Evolutionary conservation across 192 early-diverging fungal genomes (phyloP).

Genomic region (Backusella liffmaniae): DNA sequence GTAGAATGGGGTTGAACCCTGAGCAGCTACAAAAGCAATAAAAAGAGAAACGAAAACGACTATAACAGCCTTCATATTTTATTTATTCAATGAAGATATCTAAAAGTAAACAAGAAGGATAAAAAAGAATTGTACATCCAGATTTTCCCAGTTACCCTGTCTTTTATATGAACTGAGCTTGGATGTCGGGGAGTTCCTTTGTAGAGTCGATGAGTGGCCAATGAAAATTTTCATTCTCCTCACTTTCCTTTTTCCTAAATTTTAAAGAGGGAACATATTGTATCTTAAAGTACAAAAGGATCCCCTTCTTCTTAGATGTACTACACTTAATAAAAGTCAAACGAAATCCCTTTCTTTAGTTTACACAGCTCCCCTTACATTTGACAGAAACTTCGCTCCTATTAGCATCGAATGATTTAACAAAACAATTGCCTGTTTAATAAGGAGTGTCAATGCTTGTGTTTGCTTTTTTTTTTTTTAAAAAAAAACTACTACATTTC

Average conservation of each 20-base stretch:
- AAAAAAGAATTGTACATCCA: not conserved
- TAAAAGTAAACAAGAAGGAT: not conserved
- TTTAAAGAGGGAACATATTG: not conserved
- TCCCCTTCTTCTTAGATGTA: not conserved
- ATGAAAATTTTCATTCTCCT: conserved; percentile 5
- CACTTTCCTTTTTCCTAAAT: not conserved
- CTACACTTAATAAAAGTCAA: not conserved
- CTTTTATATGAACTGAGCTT: not conserved
- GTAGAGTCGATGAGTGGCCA: not conserved
- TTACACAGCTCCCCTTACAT: not conserved
- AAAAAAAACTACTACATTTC: not conserved
- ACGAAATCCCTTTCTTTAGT: not conserved
- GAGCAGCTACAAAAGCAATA: conserved; percentile 17
- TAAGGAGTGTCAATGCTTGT: conserved; percentile 2
- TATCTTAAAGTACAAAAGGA: not conserved
- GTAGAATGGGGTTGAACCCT: conserved; percentile 19
- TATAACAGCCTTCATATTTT: not conserved
- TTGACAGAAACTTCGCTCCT: not conserved
- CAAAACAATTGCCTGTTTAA: conserved; percentile 1
- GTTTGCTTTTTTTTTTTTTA: not conserved
- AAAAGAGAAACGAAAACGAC: conserved; percentile 7
- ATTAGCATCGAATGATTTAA: not conserved
- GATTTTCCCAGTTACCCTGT: not conserved
- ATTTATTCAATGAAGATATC: not conserved
- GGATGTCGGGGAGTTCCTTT: not conserved